Base-by-base conservation (phyloP, 2,329 filamentous ascomycete species). In the Tolypocladium paradoxum region DNA sequence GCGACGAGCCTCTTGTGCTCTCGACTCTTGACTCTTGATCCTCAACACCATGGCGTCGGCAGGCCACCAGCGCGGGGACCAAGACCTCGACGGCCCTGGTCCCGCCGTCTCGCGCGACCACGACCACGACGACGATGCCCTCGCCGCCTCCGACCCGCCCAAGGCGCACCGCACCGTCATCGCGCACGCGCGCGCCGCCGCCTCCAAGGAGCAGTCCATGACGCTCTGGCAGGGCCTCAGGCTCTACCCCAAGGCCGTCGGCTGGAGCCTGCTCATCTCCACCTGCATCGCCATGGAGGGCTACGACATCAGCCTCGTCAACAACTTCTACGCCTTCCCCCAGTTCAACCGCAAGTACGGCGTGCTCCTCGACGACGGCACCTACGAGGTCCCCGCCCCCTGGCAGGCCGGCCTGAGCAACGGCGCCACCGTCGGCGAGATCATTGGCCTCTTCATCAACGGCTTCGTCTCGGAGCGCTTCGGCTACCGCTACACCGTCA, bases 241-340 rank as follows among this genome's bases (percentile, higher is more conserved):
- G 64, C 76, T 93, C 29, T 96, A 96, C 65, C 90, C 89, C 54
- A 92, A 95, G 73, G 90, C 90, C 24, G 84, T 95, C 53, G 78
- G 74, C 24, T 96, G 89, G 88, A 89, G 84, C 61, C 64, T 95
- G 50, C 74, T 95, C 55, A 91, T 96, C 68, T 92, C 87, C n/a
- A 92, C 88, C 0, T 91, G 87, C 66, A 93, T 95, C 63, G 83
- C 82, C 62, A 96, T 96, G 90, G 90, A 95, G 69, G 90, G 88
- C 35, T 95, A 91, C 72, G 89, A 95, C 65, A 76, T 93, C 54
- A 84, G 82, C 62, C 74, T 95, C 51, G 82, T 93, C 62, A 89
- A 85, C 73, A 91, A 91, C 69, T 90, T 93, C 64, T 91, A 78
- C 57, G 78, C 77, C 38, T 79, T 81, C 53, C 72, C 74, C 5